A percentile compares a stretch with the other conserved stretches of the same genome.
Conservation (phyloP, 805 yeast species). For the Wickerhamiella kurtzmanii region DNA sequence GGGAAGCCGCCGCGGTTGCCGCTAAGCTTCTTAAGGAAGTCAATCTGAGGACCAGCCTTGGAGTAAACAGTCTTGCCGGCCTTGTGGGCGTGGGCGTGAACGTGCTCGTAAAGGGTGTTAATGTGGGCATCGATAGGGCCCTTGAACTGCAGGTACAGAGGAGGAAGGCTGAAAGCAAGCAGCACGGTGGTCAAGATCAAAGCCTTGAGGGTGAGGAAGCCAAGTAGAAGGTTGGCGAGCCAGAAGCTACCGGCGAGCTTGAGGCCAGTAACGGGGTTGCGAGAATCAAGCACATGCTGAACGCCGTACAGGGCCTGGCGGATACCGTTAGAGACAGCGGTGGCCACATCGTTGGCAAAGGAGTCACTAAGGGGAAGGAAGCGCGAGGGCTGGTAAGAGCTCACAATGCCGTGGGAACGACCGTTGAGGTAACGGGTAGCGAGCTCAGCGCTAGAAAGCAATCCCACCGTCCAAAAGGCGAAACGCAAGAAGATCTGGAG, state of each 20-base stretch:
- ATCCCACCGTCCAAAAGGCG: constrained; percentile 42
- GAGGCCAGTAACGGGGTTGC: constrained; percentile 32
- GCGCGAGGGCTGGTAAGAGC: constrained; percentile 58
- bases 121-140: constrained; percentile 51
- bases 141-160: constrained; percentile 58
- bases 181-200: constrained; percentile 45
- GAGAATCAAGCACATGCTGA: constrained; percentile 33
- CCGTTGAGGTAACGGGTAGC: constrained; percentile 62
- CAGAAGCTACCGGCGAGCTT: constrained; percentile 64
- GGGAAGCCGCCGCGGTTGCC: constrained; percentile 29
- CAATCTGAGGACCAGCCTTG: constrained; percentile 28
- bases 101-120: constrained; percentile 17
- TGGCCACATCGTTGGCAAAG: constrained; percentile 32
- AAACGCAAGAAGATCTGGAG: constrained; percentile 26
- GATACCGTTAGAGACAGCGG: constrained; percentile 28
- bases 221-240: constrained; percentile 55
- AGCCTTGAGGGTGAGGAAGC: constrained; percentile 61
- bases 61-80: constrained; percentile 19
- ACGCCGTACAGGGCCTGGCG: constrained; percentile 21
- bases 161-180: constrained; percentile 61
- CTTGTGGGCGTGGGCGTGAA: constrained; percentile 17
- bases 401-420: constrained; percentile 51
- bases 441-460: constrained; percentile 66
- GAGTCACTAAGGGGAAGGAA: constrained; percentile 27
- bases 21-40: constrained; percentile 20